Base-by-base conservation (phyloP, 108 stramenopile genomes). In the Nitzschia sp. region DNA sequence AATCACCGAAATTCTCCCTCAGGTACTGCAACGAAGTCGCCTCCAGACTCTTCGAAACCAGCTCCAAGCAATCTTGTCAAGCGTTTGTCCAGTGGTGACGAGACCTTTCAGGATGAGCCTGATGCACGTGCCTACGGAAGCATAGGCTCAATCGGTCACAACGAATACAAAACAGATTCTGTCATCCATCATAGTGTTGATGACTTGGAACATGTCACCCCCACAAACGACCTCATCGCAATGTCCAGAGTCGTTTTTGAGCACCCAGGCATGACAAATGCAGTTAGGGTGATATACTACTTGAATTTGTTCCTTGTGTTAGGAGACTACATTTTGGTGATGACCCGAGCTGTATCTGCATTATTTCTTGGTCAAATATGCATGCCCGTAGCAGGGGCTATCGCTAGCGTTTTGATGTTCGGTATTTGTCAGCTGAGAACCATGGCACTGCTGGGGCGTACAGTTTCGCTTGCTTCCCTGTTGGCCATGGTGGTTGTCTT, bases 361-460 rank as follows among this genome's bases (percentile, higher is more conserved):
- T 72, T 85, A 46, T 68, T 79, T 5, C 67, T 66, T 37, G 83
- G 79, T 54, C 37, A 79, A 38, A 67, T 86, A n/a, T 86, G 85
- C 51, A 8, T 83, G 8, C 82, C 85, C n/a, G 63, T 70, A 19
- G 85, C 85, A 14, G 82, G 82, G 11, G 55, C 71, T 0, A 63
- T 83, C 58, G 85, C 85, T 43, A 69, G 71, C 5, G 59, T 77
- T 5, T 46, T 86, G 22, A 86, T 86, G 85, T 83, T 86, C 76
- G 85, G 63, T 24, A 57, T 86, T 48, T 75, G 77, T 70, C 85
- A 86, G 58, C 57, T 86, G 7, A 58, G 73, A 50, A 83, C 85
- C 22, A 86, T 86, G 85, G 82, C 85, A 6, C 80, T 76, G 44
- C 57, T 86, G 40, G 85, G 85, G 12, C 64, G 75, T 39, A 61